Conservation (phyloP, 768 basidiomycete genomes). For the Daedaleopsis nitida region DNA sequence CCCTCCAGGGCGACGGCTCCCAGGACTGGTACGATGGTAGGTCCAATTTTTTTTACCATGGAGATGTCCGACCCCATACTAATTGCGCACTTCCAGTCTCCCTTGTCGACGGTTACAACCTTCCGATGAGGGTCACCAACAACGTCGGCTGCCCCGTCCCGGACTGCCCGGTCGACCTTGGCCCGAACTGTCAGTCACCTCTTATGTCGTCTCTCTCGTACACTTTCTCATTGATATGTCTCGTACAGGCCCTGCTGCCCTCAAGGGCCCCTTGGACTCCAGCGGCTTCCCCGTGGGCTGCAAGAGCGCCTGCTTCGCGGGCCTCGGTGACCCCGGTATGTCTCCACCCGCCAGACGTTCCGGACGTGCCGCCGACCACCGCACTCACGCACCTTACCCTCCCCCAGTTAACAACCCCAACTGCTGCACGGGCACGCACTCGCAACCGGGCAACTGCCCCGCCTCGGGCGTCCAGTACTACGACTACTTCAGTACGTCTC, state of each 20-base stretch:
- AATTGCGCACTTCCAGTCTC: slow-evolving; percentile 22
- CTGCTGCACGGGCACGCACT: slow-evolving; percentile 64
- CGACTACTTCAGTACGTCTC: slow-evolving; percentile 47
- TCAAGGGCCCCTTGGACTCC: slow-evolving; percentile 39
- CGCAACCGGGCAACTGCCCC: slow-evolving; percentile 54
- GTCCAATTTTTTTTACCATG: neutral
- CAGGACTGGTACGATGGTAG: slow-evolving; percentile 38
- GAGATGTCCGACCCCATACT: neutral
- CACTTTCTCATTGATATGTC: neutral
- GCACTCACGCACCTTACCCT: too few relatives aligned
- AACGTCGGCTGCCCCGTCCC: slow-evolving; percentile 36
- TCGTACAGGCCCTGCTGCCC: slow-evolving; percentile 33
- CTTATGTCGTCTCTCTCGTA: neutral
- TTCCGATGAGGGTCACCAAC: slow-evolving; percentile 38
- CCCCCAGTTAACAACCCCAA: slow-evolving; percentile 54
- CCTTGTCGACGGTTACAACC: slow-evolving; percentile 35
- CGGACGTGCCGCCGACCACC: too few relatives aligned
- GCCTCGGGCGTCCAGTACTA: slow-evolving; percentile 44
- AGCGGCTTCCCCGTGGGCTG: slow-evolving; percentile 43
- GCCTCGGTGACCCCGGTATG: slow-evolving; percentile 38
- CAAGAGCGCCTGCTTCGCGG: slow-evolving; percentile 44
- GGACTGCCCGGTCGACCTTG: slow-evolving; percentile 39
- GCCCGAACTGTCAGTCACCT: slow-evolving; percentile 31
- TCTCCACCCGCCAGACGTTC: neutral
- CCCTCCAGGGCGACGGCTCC: slow-evolving; percentile 26